Evolutionary conservation across 73 alveolate species (phyloP).

Genomic region (Tetrahymena elliotti): DNA sequence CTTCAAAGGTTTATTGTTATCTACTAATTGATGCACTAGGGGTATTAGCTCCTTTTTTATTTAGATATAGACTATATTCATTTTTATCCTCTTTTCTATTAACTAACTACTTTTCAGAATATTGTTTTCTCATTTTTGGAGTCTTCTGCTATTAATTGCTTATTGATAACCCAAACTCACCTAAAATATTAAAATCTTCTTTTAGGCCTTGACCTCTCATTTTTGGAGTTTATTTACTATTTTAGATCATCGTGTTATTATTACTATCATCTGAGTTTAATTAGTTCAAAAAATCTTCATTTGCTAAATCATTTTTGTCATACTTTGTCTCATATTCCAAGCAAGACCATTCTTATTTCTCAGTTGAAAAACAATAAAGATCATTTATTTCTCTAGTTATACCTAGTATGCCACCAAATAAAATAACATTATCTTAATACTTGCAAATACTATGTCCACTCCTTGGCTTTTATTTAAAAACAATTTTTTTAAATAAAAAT

Average conservation of each 20-base stretch:
- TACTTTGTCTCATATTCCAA: not conserved
- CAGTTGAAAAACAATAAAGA: not conserved
- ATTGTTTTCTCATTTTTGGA: not conserved
- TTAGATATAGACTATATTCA: not conserved
- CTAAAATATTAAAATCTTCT: not conserved
- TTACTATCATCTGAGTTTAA: not conserved
- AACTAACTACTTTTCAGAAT: not conserved
- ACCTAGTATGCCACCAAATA: not conserved
- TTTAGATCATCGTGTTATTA: not conserved
- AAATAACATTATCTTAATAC: not conserved
- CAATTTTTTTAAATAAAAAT: not conserved
- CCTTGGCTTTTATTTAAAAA: not conserved
- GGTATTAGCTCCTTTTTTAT: not conserved
- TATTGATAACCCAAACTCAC: not conserved
- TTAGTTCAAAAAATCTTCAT: not conserved
- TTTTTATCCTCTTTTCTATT: not conserved
- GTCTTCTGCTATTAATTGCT: not conserved
- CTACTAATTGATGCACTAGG: not conserved
- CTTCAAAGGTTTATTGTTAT: not conserved
- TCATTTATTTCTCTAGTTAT: not conserved
- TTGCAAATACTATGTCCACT: not conserved
- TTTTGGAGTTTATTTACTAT: not conserved
- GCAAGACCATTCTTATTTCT: not conserved
- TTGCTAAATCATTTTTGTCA: not conserved
- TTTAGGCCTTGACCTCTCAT: not conserved